Conservation (phyloP, 1,139 yeast species). For the Blastobotrys illinoisensis region DNA sequence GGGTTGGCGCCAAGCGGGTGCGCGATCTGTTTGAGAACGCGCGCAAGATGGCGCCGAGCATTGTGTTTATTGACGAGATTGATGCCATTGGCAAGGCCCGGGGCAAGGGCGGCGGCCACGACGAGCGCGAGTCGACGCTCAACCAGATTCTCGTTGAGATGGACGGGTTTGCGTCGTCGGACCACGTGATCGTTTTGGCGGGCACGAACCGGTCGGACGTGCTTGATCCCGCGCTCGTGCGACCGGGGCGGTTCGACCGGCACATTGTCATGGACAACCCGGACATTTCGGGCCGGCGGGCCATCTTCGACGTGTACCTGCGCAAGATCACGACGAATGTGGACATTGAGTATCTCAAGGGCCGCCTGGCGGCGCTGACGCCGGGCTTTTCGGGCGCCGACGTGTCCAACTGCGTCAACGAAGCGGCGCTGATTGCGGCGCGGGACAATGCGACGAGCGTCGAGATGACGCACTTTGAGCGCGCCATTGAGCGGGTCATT, state of each 20-base stretch:
- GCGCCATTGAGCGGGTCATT: conserved; percentile 94
- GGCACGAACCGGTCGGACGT: conserved; percentile 96
- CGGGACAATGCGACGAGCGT: conserved; percentile 66
- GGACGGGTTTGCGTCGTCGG: conserved; percentile 90
- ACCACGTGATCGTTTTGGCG: conserved; percentile 92
- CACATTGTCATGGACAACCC: conserved; percentile 90
- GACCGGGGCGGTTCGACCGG: conserved; percentile 97
- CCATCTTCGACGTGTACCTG: conserved; percentile 81
- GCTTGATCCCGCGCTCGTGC: conserved; percentile 81
- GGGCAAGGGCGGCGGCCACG: conserved; percentile 82
- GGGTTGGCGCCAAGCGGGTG: conserved; percentile 97
- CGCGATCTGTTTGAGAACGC: conserved; percentile 92
- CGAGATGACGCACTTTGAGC: conserved; percentile 75
- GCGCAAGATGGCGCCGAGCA: conserved; percentile 87
- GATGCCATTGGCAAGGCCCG: conserved; percentile 98
- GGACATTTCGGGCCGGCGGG: conserved; percentile 87
- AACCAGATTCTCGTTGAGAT: conserved; percentile 93
- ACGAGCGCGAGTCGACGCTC: conserved; percentile 92
- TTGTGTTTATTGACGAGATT: conserved; percentile 92
- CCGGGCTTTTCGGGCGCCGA: conserved; percentile 99
- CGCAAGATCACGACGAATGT: conserved; percentile 54
- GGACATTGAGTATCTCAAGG: conserved; percentile 56
- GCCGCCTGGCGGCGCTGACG: conserved; percentile 87
- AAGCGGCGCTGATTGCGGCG: conserved; percentile 95
- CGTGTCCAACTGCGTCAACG: conserved; percentile 93